These are phyloP conservation scores for cucumber (Cucumis sativus) DNA, from an alignment of 306 rosid genomes.

Conservation along the genomic window DNA sequence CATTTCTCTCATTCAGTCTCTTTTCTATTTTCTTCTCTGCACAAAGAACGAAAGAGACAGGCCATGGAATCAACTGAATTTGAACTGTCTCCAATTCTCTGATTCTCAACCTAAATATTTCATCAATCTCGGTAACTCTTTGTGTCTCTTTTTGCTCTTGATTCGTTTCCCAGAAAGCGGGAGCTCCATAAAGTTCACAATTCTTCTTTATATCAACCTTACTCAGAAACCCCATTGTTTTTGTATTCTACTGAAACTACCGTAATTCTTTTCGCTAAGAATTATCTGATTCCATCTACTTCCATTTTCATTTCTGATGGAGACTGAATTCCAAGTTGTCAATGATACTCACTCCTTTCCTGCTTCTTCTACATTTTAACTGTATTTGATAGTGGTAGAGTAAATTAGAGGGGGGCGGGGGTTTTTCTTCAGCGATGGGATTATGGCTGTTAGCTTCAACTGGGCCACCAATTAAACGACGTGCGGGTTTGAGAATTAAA, in stretches of 20 bases:
- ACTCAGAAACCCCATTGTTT: neutral
- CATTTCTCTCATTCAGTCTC: neutral
- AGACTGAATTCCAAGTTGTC: conserved; percentile 13
- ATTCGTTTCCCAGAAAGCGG: conserved; percentile 25
- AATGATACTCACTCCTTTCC: conserved; percentile 8
- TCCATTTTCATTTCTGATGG: conserved; percentile 15
- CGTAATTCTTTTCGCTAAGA: neutral
- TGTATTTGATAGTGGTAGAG: neutral
- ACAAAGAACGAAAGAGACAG: neutral
- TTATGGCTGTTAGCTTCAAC: conserved; percentile 36
- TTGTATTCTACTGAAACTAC: neutral
- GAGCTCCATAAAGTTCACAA: neutral
- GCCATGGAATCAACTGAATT: conserved; percentile 49
- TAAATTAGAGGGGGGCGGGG: neutral
- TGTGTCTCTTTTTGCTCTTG: neutral
- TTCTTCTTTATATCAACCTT: neutral
- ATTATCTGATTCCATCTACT: neutral
- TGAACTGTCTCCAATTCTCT: conserved; percentile 9
- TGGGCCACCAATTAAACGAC: conserved; percentile 56
- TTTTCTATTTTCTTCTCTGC: neutral
- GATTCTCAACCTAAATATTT: conserved; percentile 6
- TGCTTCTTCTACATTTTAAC: conserved; percentile 15
- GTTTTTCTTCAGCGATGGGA: conserved; percentile 32
- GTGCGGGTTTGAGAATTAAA: conserved; percentile 68
- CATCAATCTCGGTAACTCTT: neutral